Base-by-base conservation (phyloP, 202 grass and related monocot species). In the Hordeum pubiflorum region DNA sequence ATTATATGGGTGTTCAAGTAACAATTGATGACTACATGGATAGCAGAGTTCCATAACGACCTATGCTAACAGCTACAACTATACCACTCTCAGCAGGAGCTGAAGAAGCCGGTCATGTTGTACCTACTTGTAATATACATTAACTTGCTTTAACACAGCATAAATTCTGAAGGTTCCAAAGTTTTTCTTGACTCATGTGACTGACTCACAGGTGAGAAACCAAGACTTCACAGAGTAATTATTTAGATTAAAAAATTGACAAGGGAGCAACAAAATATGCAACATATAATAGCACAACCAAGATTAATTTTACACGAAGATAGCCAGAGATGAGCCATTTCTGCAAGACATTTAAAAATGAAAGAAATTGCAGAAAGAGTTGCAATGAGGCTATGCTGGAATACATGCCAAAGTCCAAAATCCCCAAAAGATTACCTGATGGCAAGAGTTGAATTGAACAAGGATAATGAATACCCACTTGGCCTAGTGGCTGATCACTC, bases 401-500 rank as follows among this genome's bases (percentile, higher is more conserved):
- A 74, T 58, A 79, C 32, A 27, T 74, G 38, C 20, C 9, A 0
- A 79, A 27, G 21, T 37, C 18, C 67, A 69, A 67, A 74, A 63
- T 22, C 4, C 4, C 26, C 41, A 55, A 57, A 75, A 67, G 10
- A 32, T 69, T 89, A 89, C 87, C 87, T 89, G 37, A 43, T 74
- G 3, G 11, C 59, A 78, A 3, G 6, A 36, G 5, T 80, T 74
- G 48, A 46, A 52, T 29, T 61, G 66, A 90, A 74, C 63, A 80
- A 69, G 40, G 23, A 63, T 36, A 38, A 64, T 64, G 73, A 76
- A 76, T 59, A 22, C 58, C 72, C 38, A 67, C 10, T 60, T 4
- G 39, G 59, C 54, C 31, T 72, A 60, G 31, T 44, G 23, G 65
- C 79, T 84, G 64, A 58, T 95, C 77, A 98, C 27, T 98, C 92